Base-by-base conservation (phyloP, 306 rosid species). In the Sphenostylis stenocarpa region DNA sequence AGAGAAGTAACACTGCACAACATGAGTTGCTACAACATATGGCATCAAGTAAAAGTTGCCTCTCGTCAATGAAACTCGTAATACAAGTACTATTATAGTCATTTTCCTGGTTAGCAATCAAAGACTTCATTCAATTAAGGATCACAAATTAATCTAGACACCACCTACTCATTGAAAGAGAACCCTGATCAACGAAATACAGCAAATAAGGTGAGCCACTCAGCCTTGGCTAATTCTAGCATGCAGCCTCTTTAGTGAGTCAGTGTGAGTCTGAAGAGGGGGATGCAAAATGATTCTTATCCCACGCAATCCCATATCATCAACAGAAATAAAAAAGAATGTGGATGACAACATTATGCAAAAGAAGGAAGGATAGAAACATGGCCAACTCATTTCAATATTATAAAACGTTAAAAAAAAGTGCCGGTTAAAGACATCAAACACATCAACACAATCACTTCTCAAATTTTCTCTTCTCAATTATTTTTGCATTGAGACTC, bases 401-500 rank as follows among this genome's bases (percentile, higher is more conserved):
- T 53, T 9, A 58, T 13, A 10, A 63, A 17, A 34, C 33, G 23
- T 4, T 38, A 36, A 36, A n/a, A 39, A 28, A 67, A 56, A 6
- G 9, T 6, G 52, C 65, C 19, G 61, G 24, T 20, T 45, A 23
- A 51, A 73, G 26, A 24, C 28, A 57, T 51, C 64, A 20, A 72
- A 67, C 73, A 70, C 23, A 44, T 31, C 23, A 52, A 73, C 61
- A 13, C 61, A 13, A 61, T 52, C 61, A 77, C 49, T 66, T 55
- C 14, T 23, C 17, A 65, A 52, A 57, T 11, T 47, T 53, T 65
- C 75, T 45, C 44, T 26, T 16, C 76, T 21, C 38, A 26, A 29
- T 61, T 66, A 52, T 65, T 66, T 72, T 73, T 28, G 31, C 63
- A 31, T 68, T 76, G 8, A 29, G 48, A 77, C n/a, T 49, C 62